A percentile compares a stretch with the other conserved stretches of the same genome.
Conservation (phyloP, 345 rosid species). For the Murraya paniculata region DNA sequence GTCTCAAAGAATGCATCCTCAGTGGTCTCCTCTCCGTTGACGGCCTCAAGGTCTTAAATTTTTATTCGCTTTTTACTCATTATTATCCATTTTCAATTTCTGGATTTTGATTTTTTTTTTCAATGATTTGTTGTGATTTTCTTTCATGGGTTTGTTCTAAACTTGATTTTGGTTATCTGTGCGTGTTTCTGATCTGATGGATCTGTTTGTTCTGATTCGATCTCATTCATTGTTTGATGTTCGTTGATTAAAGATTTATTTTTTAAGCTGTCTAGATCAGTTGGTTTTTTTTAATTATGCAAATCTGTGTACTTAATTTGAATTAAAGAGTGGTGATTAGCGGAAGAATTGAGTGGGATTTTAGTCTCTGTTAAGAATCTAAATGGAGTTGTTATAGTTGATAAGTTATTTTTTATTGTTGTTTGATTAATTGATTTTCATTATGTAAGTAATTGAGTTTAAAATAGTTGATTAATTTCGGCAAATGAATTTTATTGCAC, state of each 20-base stretch:
- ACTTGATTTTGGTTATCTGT: constrained; percentile 12
- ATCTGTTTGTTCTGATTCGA: constrained; percentile 21
- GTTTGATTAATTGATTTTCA: background rate
- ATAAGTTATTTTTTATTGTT: background rate
- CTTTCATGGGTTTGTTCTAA: background rate
- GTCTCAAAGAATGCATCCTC: constrained; percentile 99
- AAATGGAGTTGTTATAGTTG: background rate
- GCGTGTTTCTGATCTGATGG: constrained; percentile 21
- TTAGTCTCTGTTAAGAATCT: background rate
- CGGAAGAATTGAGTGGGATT: background rate
- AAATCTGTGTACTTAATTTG: background rate
- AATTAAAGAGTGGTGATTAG: background rate
- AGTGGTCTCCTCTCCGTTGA: constrained; percentile 99
- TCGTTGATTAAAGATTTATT: background rate
- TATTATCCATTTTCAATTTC: background rate
- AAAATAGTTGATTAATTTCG: background rate
- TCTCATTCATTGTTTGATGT: background rate
- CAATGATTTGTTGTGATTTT: background rate
- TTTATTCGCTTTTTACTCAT: background rate
- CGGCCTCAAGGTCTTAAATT: constrained; percentile 73
- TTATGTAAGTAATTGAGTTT: background rate
- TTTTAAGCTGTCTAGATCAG: background rate
- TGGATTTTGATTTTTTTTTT: background rate
- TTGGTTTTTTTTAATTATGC: background rate
- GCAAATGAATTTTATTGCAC: background rate